Conservation (phyloP, 1,139 yeast genomes). For the Yamadazyma sp. region DNA sequence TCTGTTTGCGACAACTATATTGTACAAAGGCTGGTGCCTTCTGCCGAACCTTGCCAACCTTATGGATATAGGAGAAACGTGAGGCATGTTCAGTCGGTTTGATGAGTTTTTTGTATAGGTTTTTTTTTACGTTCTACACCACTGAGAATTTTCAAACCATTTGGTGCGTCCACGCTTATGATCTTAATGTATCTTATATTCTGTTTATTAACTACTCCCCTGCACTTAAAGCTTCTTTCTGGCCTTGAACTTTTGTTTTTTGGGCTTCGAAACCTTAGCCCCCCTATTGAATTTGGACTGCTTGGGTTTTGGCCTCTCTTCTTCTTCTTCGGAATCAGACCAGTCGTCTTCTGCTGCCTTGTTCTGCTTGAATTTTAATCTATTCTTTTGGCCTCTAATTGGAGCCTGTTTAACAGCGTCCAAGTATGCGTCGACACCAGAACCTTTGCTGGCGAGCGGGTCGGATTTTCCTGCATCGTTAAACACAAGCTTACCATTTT, state of each 20-base stretch:
- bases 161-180: background rate
- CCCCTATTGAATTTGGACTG: slow-evolving; percentile 20
- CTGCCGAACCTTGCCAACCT: slow-evolving; percentile 94
- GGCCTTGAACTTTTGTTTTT: slow-evolving; percentile 54
- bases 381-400: slow-evolving; percentile 87
- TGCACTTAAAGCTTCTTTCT: slow-evolving; percentile 57
- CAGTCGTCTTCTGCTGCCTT: slow-evolving; percentile 53
- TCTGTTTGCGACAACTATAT: slow-evolving; percentile 84
- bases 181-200: background rate
- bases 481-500: slow-evolving; percentile 55
- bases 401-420: slow-evolving; percentile 95
- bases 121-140: too few species aligned
- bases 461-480: slow-evolving; percentile 46
- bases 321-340: slow-evolving; percentile 45
- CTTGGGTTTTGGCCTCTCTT: slow-evolving; percentile 19
- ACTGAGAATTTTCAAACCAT: slow-evolving; percentile 6
- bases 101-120: background rate
- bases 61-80: slow-evolving; percentile 39
- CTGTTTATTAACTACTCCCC: too few species aligned
- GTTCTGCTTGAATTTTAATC: slow-evolving; percentile 78
- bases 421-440: slow-evolving; percentile 85
- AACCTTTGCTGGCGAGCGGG: slow-evolving; percentile 45
- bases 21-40: slow-evolving; percentile 81
- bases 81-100: slow-evolving; percentile 15
- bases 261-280: slow-evolving; percentile 37